phyloP scores from a whole-genome alignment of 192 early-diverging fungal genomes.

The Coemansia umbellata region DNA sequence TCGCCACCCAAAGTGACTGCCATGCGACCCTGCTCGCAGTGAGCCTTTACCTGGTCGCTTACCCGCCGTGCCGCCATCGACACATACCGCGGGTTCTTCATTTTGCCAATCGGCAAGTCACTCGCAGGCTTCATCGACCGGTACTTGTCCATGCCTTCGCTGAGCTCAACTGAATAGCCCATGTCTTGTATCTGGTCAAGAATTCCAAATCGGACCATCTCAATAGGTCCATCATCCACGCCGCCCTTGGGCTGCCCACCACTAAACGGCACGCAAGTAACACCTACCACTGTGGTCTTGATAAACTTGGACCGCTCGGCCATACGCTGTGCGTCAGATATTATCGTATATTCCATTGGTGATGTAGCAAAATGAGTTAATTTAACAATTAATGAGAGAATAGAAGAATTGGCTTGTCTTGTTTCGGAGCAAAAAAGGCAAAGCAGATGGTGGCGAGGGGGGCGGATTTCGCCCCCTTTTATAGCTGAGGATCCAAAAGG shows the following conservation, averaged over 20 bases:
- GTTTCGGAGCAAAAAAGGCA: no score
- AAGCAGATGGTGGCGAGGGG: not conserved
- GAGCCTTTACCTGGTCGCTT: conserved; percentile 58
- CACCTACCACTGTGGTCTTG: conserved; percentile 59
- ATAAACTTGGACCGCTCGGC: conserved; percentile 55
- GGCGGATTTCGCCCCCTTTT: conserved; percentile 15
- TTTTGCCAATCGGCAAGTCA: conserved; percentile 70
- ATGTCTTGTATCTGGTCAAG: conserved; percentile 77
- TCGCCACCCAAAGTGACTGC: conserved; percentile 93
- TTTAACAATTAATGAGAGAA: no score
- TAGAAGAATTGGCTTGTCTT: no score
- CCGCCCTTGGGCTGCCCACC: conserved; percentile 80
- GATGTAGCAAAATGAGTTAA: no score
- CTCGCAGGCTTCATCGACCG: conserved; percentile 59
- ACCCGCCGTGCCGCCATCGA: conserved; percentile 71
- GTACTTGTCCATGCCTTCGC: conserved; percentile 68
- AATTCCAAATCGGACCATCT: conserved; percentile 80
- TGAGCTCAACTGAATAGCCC: conserved; percentile 74
- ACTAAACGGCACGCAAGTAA: conserved; percentile 73
- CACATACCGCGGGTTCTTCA: conserved; percentile 85
- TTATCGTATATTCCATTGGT: not conserved
- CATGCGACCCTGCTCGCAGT: conserved; percentile 65
- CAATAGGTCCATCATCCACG: conserved; percentile 83
- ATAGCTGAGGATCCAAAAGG: no score
- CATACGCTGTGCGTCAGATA: conserved; percentile 39